phyloP scores from a whole-genome alignment of 345 rosid species.

The Kernera saxatilis region DNA sequence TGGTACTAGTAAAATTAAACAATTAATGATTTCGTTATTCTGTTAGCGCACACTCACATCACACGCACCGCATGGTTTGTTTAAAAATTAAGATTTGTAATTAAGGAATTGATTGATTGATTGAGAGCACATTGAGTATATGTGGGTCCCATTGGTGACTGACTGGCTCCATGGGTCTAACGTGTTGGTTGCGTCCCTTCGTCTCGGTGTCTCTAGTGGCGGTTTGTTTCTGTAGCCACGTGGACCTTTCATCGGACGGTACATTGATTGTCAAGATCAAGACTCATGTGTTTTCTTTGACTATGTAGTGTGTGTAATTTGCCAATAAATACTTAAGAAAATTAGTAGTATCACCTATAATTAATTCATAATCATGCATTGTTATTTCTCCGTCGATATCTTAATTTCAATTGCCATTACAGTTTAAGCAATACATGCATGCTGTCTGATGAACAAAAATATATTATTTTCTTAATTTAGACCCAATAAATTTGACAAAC shows the following conservation, averaged over 20 bases:
- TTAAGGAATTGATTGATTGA: neutral
- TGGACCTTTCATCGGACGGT: neutral
- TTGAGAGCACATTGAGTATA: neutral
- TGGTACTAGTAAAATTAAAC: neutral
- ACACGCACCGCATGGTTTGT: neutral
- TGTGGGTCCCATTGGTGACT: slow-evolving; percentile 6
- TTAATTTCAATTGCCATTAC: neutral
- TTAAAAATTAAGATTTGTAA: neutral
- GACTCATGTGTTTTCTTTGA: slow-evolving; percentile 7
- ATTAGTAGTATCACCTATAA: neutral
- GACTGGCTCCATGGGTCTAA: slow-evolving; percentile 6
- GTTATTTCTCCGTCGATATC: neutral
- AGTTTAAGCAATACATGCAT: neutral
- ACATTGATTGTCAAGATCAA: slow-evolving; percentile 1
- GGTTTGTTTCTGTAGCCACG: slow-evolving; percentile 5
- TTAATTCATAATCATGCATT: neutral
- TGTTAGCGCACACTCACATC: neutral
- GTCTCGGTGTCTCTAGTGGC: slow-evolving; percentile 11
- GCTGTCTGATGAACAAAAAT: neutral
- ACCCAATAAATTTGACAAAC: neutral
- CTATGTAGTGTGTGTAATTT: neutral
- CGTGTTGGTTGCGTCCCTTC: slow-evolving; percentile 14
- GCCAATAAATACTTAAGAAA: neutral
- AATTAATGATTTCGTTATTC: neutral
- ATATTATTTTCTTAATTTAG: neutral